Evolutionary conservation across 768 basidiomycete genomes (phyloP).

Genomic region (Leccinum pellstonianum): DNA sequence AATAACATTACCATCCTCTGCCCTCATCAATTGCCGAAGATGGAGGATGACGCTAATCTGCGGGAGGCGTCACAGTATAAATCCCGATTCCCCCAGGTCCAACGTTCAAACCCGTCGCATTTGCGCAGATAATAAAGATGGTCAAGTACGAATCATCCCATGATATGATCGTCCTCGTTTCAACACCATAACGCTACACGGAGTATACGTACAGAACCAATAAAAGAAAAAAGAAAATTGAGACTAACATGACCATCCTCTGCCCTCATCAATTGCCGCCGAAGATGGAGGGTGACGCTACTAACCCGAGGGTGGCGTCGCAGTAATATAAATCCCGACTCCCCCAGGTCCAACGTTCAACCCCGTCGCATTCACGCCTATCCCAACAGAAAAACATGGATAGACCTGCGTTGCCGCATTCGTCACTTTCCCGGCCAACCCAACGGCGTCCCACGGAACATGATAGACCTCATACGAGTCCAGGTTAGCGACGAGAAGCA

Average conservation of each 20-base stretch:
- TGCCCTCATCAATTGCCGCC: neutral
- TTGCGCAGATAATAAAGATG: constrained; percentile 1
- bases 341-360: constrained; percentile 17
- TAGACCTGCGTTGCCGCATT: constrained; percentile 21
- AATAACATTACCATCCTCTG: no score
- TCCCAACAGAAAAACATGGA: constrained; percentile 10
- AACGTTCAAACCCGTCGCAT: constrained; percentile 22
- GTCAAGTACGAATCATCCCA: no score
- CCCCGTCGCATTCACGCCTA: constrained; percentile 22
- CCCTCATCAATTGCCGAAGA: neutral
- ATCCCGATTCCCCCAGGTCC: constrained; percentile 20
- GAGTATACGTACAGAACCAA: no score
- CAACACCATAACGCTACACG: no score
- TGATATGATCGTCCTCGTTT: no score
- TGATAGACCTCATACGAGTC: neutral
- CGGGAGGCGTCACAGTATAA: constrained; percentile 13
- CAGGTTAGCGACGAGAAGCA: constrained; percentile 23
- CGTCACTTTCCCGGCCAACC: constrained; percentile 11
- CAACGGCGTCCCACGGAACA: constrained; percentile 22
- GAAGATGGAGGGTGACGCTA: neutral
- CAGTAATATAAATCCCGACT: constrained; percentile 23
- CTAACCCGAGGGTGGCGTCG: constrained; percentile 3
- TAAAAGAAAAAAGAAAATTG: no score
- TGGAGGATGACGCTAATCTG: neutral
- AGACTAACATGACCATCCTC: no score